Evolutionary conservation across 495 filamentous ascomycete genomes (phyloP).

Genomic region (Neurospora tetraspora): DNA sequence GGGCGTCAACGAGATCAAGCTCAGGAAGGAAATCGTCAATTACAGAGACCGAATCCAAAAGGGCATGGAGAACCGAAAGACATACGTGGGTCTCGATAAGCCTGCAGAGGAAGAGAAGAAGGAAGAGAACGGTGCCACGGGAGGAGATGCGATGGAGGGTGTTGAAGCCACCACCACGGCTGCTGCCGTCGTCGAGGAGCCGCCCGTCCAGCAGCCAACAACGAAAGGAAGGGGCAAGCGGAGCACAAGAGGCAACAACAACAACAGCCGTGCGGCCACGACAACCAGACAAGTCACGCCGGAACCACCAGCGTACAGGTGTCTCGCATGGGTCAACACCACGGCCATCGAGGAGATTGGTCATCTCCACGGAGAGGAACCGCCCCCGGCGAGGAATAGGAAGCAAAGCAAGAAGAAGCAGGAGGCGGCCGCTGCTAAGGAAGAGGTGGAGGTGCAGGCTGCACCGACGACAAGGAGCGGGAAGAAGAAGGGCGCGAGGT

Average conservation of each 20-base stretch:
- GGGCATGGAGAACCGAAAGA: slow-evolving; percentile 69
- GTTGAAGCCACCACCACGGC: background rate
- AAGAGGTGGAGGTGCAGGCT: slow-evolving; percentile 6
- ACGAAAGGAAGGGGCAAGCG: slow-evolving; percentile 50
- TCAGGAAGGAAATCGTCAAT: slow-evolving; percentile 71
- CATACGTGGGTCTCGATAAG: slow-evolving; percentile 48
- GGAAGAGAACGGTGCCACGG: slow-evolving; percentile 30
- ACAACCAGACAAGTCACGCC: slow-evolving; percentile 27
- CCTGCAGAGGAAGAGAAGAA: slow-evolving; percentile 37
- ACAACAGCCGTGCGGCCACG: slow-evolving; percentile 47
- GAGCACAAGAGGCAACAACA: slow-evolving; percentile 50
- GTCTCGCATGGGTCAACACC: slow-evolving; percentile 73
- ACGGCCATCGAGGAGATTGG: slow-evolving; percentile 67
- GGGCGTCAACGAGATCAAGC: slow-evolving; percentile 70
- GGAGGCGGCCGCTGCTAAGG: slow-evolving; percentile 10
- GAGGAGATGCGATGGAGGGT: slow-evolving; percentile 11
- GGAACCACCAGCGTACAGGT: slow-evolving; percentile 48
- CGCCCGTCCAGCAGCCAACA: slow-evolving; percentile 2
- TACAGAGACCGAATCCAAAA: slow-evolving; percentile 68
- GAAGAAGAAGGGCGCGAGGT: slow-evolving; percentile 2
- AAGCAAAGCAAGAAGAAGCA: slow-evolving; percentile 40
- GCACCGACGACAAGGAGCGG: slow-evolving; percentile 13
- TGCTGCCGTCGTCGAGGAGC: background rate
- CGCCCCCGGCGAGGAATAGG: slow-evolving; percentile 50
- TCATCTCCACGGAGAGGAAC: slow-evolving; percentile 72